Conservation (phyloP, 345 rosid species). For the Eucalyptus polyanthemos region DNA sequence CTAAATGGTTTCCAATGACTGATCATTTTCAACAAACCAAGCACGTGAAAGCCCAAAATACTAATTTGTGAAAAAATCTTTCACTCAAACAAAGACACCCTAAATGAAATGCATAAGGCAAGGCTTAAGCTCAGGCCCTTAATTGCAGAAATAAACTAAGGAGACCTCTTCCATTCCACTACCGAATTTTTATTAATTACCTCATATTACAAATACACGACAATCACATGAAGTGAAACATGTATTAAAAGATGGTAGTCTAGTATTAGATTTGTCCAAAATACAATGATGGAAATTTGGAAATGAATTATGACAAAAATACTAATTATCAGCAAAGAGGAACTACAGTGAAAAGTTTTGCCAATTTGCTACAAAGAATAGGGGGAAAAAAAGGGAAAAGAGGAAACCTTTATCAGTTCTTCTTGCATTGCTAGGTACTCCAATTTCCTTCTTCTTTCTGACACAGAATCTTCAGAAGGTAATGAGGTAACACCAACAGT, state of each 20-base stretch:
- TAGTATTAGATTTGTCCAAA: background rate
- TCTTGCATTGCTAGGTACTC: conserved; percentile 96
- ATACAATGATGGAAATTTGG: background rate
- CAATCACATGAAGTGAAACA: background rate
- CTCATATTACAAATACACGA: background rate
- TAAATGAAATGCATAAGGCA: background rate
- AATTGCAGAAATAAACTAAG: background rate
- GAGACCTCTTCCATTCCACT: background rate
- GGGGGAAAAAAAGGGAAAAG: background rate
- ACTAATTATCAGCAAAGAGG: background rate
- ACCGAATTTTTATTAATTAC: background rate
- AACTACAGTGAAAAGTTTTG: background rate
- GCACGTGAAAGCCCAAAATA: background rate
- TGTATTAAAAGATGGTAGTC: background rate
- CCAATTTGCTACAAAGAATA: background rate
- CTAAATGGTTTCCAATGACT: background rate
- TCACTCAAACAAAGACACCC: background rate
- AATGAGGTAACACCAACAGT: conserved; percentile 78
- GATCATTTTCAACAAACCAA: background rate
- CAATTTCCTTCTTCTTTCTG: conserved; percentile 83
- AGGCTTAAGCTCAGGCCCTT: background rate
- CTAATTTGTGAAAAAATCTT: background rate
- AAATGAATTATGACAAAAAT: background rate
- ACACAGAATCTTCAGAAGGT: conserved; percentile 89
- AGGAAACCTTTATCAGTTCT: conserved; percentile 72